Conservation (phyloP, 1,139 yeast species). For the Protomyces inouyei region DNA sequence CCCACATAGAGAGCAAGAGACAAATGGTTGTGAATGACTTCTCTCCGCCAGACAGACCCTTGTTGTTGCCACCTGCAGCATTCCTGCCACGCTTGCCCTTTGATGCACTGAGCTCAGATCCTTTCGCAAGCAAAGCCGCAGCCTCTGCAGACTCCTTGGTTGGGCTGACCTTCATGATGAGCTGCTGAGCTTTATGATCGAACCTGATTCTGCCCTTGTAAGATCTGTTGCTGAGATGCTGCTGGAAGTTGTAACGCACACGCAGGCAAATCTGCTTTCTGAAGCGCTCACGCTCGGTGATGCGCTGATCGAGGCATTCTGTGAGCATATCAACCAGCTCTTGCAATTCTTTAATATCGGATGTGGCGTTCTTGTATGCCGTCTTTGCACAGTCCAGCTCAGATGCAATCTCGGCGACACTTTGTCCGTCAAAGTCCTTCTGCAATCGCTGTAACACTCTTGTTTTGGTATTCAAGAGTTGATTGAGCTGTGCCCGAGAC, state of each 20-base stretch:
- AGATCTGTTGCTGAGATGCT: conserved; percentile 49
- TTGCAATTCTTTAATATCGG: conserved; percentile 26
- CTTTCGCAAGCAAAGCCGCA: conserved; percentile 6
- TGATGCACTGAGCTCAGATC: conserved; percentile 6
- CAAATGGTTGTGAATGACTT: conserved; percentile 92
- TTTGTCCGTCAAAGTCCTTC: conserved; percentile 23
- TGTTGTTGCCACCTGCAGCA: conserved; percentile 60
- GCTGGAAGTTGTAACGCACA: conserved; percentile 35
- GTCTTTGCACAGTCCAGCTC: conserved; percentile 24
- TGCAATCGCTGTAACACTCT: conserved; percentile 7
- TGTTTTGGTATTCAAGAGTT: conserved; percentile 14
- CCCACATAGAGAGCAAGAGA: conserved; percentile 84
- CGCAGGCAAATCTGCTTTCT: conserved; percentile 33
- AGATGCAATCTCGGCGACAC: conserved; percentile 28
- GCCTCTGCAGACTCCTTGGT: conserved; percentile 34
- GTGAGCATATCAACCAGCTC: conserved; percentile 25
- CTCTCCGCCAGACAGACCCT: conserved; percentile 93
- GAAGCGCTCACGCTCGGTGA: conserved; percentile 28
- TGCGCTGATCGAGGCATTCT: conserved; percentile 32
- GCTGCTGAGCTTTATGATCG: conserved; percentile 44
- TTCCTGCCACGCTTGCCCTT: conserved; percentile 49
- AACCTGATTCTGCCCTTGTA: conserved; percentile 68
- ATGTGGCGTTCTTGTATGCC: conserved; percentile 24
- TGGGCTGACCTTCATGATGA: conserved; percentile 31
- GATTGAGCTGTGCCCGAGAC: conserved; percentile 8